Evolutionary conservation across 129 eudicot species (phyloP).

Genomic region (Logfia minima): DNA sequence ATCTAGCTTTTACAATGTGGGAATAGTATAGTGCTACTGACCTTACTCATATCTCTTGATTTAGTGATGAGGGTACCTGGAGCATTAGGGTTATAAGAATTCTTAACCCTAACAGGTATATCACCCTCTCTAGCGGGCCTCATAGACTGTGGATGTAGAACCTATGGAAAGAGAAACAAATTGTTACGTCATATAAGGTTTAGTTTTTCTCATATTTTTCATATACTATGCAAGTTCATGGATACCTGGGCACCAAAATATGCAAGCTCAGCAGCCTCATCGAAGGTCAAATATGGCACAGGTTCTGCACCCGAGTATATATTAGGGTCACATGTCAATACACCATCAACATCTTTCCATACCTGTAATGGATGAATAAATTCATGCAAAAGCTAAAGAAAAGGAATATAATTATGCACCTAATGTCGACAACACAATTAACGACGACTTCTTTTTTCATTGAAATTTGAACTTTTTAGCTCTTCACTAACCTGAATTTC

Average conservation of each 20-base stretch:
- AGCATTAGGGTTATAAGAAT: conserved; percentile 92
- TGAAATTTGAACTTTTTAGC: neutral
- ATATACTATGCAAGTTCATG: neutral
- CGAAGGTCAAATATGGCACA: conserved; percentile 83
- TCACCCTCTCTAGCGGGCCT: conserved; percentile 97
- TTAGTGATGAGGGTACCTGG: conserved; percentile 93
- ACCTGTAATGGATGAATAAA: conserved; percentile 45
- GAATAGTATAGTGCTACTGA: conserved; percentile 23
- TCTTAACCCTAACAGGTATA: conserved; percentile 95
- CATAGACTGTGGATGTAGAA: conserved; percentile 98
- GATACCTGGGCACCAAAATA: conserved; percentile 84
- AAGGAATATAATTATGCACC: neutral
- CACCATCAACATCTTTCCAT: conserved; percentile 98
- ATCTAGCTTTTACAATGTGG: neutral
- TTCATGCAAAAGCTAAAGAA: neutral
- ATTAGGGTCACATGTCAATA: conserved; percentile 89
- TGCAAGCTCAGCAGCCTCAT: conserved; percentile 87
- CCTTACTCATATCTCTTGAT: conserved; percentile 87
- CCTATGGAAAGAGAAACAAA: conserved; percentile 41
- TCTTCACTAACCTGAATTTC: conserved; percentile 63
- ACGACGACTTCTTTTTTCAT: neutral
- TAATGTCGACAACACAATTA: neutral
- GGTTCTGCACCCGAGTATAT: conserved; percentile 72
- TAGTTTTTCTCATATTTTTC: neutral
- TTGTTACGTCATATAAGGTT: neutral